A percentile compares a stretch with the other conserved stretches of the same genome.
These are phyloP conservation scores for Boletus coccyginus DNA, from an alignment of 768 basidiomycete genomes.

Conservation along the genomic window DNA sequence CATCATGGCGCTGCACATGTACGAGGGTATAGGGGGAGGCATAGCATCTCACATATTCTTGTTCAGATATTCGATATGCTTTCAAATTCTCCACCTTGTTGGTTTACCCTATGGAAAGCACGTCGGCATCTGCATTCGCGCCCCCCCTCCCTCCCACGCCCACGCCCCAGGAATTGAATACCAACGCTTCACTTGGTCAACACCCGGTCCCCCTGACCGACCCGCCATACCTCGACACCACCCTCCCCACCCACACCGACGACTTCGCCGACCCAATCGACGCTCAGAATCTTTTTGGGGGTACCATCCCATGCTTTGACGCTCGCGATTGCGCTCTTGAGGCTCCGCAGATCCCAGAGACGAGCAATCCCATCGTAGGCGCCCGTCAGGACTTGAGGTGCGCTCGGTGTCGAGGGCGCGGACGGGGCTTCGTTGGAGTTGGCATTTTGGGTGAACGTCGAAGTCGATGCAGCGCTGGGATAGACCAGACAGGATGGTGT, in stretches of 20 bases:
- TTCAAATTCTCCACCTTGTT: too few species aligned
- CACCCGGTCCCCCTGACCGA: slow-evolving; percentile 32
- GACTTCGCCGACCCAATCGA: slow-evolving; percentile 57
- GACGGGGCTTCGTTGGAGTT: neutral
- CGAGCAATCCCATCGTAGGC: slow-evolving; percentile 77
- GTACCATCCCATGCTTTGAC: slow-evolving; percentile 58
- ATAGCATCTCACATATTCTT: too few species aligned
- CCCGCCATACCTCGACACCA: slow-evolving; percentile 63
- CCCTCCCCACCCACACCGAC: slow-evolving; percentile 63
- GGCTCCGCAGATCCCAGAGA: slow-evolving; percentile 76
- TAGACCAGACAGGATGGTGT: slow-evolving; percentile 62
- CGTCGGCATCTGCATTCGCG: too few species aligned
- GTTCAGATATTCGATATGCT: too few species aligned
- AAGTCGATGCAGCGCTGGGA: neutral
- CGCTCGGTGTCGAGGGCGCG: neutral
- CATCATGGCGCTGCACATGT: too few species aligned
- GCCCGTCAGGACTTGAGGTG: slow-evolving; percentile 63
- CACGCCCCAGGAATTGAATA: neutral
- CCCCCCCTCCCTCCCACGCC: too few species aligned
- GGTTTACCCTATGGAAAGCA: neutral
- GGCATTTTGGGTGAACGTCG: neutral
- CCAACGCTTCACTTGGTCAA: slow-evolving; percentile 2
- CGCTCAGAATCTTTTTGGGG: slow-evolving; percentile 52
- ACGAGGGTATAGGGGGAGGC: too few species aligned
- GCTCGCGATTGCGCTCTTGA: slow-evolving; percentile 58